These are phyloP conservation scores for Colletotrichum sublineola DNA, from an alignment of 2,329 filamentous ascomycete species.

Conservation along the genomic window DNA sequence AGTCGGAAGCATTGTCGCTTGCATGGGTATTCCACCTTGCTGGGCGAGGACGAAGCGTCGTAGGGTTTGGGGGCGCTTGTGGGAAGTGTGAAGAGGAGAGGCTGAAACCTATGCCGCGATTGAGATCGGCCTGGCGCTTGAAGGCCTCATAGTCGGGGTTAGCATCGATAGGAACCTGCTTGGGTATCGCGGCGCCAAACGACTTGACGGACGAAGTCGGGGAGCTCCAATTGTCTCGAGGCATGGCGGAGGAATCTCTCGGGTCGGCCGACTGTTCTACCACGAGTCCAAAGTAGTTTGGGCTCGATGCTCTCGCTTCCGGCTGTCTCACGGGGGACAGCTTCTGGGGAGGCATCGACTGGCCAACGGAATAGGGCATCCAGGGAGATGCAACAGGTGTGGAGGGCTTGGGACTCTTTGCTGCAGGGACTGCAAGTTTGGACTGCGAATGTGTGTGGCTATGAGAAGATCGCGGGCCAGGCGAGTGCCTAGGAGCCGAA, in stretches of 20 bases:
- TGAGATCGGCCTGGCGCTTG: slow-evolving; percentile 77
- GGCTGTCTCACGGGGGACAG: slow-evolving; percentile 57
- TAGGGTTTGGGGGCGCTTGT: slow-evolving; percentile 49
- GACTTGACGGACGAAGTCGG: slow-evolving; percentile 79
- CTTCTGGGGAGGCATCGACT: slow-evolving; percentile 63
- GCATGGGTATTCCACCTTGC: slow-evolving; percentile 64
- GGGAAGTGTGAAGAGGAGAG: slow-evolving; percentile 63
- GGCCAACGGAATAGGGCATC: slow-evolving; percentile 66
- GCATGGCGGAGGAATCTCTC: slow-evolving; percentile 73
- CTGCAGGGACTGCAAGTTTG: slow-evolving; percentile 51
- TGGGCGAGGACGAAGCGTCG: slow-evolving; percentile 57
- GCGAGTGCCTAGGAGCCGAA: slow-evolving; percentile 52
- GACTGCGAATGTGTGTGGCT: slow-evolving; percentile 57
- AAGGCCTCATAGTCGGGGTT: slow-evolving; percentile 89
- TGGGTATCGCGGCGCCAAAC: slow-evolving; percentile 76
- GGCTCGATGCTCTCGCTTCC: slow-evolving; percentile 70
- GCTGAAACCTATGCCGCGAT: slow-evolving; percentile 63
- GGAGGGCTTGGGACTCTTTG: slow-evolving; percentile 56
- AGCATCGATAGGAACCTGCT: slow-evolving; percentile 77
- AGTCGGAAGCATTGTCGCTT: slow-evolving; percentile 57
- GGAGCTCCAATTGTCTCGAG: slow-evolving; percentile 81
- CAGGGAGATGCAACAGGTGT: slow-evolving; percentile 68
- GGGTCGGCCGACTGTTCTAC: slow-evolving; percentile 71
- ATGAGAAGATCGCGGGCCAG: slow-evolving; percentile 51
- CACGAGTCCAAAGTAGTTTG: slow-evolving; percentile 88